Evolutionary conservation across 179 eudicot species (phyloP).

Genomic region (Carnegiea gigantea): DNA sequence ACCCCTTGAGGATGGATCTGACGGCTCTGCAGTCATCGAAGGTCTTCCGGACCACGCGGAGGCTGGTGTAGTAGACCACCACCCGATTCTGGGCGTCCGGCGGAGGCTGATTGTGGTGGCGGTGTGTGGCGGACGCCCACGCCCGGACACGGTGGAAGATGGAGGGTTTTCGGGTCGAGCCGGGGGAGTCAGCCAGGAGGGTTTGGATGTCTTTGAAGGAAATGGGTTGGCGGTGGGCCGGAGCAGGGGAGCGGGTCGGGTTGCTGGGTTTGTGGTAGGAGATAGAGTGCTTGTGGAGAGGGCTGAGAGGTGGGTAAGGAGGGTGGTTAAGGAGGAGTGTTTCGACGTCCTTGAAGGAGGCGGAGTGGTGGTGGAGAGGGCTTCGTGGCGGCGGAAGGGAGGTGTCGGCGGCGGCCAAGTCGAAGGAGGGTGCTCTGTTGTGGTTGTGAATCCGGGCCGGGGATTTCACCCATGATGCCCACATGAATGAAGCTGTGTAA

Average conservation of each 20-base stretch:
- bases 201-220: conserved; percentile 29
- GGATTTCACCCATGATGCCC: conserved; percentile 32
- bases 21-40: conserved; percentile 75
- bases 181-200: conserved; percentile 5
- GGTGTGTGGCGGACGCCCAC: background rate
- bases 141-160: conserved; percentile 62
- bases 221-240: conserved; percentile 13
- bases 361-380: conserved; percentile 17
- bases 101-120: conserved; percentile 27
- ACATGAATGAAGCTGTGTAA: conserved; percentile 11
- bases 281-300: background rate
- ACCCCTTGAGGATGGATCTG: conserved; percentile 55
- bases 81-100: conserved; percentile 52
- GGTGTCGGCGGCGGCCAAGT: background rate
- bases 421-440: conserved; percentile 14
- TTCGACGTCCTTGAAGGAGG: conserved; percentile 13
- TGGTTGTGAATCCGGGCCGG: conserved; percentile 28
- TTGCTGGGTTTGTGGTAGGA: background rate
- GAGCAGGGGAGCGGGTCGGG: background rate
- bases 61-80: conserved; percentile 72
- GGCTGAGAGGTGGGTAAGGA: conserved; percentile 10
- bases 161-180: conserved; percentile 30
- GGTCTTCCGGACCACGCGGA: conserved; percentile 68
- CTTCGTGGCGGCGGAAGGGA: background rate
- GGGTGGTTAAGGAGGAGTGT: background rate